These are phyloP conservation scores for Axilococcus clingmanii DNA, from an alignment of 139 green algal species.

Conservation along the genomic window DNA sequence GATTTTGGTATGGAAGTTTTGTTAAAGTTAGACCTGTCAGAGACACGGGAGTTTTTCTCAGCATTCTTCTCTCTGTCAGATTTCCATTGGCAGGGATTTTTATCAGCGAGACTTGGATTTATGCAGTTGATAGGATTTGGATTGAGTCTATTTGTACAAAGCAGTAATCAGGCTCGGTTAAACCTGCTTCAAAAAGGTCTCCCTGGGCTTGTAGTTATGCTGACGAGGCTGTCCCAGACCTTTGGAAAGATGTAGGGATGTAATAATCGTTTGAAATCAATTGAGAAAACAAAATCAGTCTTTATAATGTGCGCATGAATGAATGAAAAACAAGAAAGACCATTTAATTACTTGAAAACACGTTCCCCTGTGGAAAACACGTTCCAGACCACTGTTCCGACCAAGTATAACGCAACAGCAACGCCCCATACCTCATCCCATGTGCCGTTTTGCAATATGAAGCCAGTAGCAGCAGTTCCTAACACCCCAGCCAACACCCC, in stretches of 20 bases:
- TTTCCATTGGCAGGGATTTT: conserved; percentile 93
- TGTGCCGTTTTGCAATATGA: conserved; percentile 69
- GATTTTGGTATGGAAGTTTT: conserved; percentile 94
- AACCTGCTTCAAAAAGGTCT: conserved; percentile 64
- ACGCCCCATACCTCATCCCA: conserved; percentile 73
- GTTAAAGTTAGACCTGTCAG: conserved; percentile 66
- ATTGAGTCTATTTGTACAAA: conserved; percentile 70
- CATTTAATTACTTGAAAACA: conserved; percentile 63
- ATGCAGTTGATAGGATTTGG: conserved; percentile 77
- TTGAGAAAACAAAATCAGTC: neutral
- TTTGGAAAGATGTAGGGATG: neutral
- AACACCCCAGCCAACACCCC: conserved; percentile 92
- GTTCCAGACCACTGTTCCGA: conserved; percentile 90
- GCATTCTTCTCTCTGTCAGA: conserved; percentile 89
- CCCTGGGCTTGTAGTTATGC: conserved; percentile 58
- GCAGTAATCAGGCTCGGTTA: conserved; percentile 47
- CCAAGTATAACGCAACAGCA: conserved; percentile 84
- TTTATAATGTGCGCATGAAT: neutral
- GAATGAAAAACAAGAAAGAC: conserved; percentile 3
- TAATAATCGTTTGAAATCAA: neutral
- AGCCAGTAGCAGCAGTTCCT: conserved; percentile 78
- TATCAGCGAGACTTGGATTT: conserved; percentile 77
- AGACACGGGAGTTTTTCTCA: conserved; percentile 89
- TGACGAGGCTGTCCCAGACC: conserved; percentile 30
- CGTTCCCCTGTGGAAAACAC: conserved; percentile 77